These are phyloP conservation scores for Aspergillus sp. DNA, from an alignment of 2,329 filamentous ascomycete species.

Conservation along the genomic window DNA sequence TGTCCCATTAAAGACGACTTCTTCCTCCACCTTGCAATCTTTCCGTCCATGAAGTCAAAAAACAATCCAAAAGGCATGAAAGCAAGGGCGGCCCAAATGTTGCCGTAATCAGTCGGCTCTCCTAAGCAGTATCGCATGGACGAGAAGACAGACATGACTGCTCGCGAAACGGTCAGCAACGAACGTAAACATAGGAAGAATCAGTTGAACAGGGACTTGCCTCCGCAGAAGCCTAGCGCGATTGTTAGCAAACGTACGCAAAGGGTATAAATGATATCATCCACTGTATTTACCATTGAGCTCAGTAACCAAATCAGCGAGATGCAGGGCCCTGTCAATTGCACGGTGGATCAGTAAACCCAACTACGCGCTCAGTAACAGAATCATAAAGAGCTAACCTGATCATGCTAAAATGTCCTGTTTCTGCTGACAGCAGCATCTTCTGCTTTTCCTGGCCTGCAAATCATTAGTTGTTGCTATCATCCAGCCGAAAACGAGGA, in stretches of 20 bases:
- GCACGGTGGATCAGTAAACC: constrained; percentile 9
- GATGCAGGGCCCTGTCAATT: constrained; percentile 38
- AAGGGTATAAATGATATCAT: not conserved
- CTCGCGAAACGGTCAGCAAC: constrained; percentile 13
- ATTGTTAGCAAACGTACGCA: constrained; percentile 11
- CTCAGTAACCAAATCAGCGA: constrained; percentile 46
- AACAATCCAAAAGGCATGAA: constrained; percentile 92
- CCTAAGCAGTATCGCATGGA: constrained; percentile 88
- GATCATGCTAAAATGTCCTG: constrained; percentile 46
- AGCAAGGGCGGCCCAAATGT: constrained; percentile 73
- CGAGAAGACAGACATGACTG: constrained; percentile 88
- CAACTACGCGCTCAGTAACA: not conserved
- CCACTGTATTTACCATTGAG: constrained; percentile 37
- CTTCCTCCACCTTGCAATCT: constrained; percentile 89
- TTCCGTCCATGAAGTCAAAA: constrained; percentile 97
- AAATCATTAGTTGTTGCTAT: constrained; percentile 8
- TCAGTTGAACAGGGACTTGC: constrained; percentile 23
- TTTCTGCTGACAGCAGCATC: constrained; percentile 41
- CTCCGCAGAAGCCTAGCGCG: constrained; percentile 42
- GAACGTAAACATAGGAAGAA: constrained; percentile 1
- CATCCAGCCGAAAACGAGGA: constrained; percentile 5
- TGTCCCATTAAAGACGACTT: constrained; percentile 98
- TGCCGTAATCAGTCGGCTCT: constrained; percentile 56
- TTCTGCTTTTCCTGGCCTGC: constrained; percentile 44
- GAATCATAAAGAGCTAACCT: constrained; percentile 28